Percentiles rank a stretch among this genome's conserved stretches.
Conservation (phyloP, 2,329 filamentous ascomycete species). For the Clonostachys rosea region DNA sequence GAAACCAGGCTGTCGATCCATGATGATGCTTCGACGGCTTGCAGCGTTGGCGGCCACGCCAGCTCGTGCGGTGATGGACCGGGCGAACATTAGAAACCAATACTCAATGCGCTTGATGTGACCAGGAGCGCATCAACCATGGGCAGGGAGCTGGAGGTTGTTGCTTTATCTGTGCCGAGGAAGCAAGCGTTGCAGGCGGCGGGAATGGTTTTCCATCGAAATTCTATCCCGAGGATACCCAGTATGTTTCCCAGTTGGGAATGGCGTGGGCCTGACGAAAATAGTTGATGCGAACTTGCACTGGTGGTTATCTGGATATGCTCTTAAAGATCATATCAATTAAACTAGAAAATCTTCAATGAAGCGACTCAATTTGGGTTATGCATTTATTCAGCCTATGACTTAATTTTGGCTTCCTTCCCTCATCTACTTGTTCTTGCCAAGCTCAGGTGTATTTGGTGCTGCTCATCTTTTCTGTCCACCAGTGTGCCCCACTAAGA, state of each 20-base stretch:
- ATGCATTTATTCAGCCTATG: too few relatives aligned
- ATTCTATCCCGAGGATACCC: slow-evolving; percentile 17
- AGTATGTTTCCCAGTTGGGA: not conserved
- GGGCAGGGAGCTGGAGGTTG: slow-evolving; percentile 1
- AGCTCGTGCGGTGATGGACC: slow-evolving; percentile 47
- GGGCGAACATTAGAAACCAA: slow-evolving; percentile 50
- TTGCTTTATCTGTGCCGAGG: slow-evolving; percentile 1
- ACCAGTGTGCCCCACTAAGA: too few relatives aligned
- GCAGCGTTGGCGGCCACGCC: slow-evolving; percentile 42
- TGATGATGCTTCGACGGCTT: slow-evolving; percentile 41
- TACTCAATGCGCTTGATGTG: slow-evolving; percentile 25
- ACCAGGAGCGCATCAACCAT: slow-evolving; percentile 23
- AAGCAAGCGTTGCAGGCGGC: slow-evolving; percentile 4
- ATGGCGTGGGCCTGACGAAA: too few relatives aligned
- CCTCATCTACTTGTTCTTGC: too few relatives aligned
- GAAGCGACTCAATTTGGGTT: too few relatives aligned
- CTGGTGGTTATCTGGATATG: too few relatives aligned
- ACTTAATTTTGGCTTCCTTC: too few relatives aligned
- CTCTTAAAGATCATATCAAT: too few relatives aligned
- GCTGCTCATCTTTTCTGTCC: too few relatives aligned
- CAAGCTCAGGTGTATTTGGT: too few relatives aligned
- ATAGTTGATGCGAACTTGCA: too few relatives aligned
- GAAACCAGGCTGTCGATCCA: slow-evolving; percentile 74
- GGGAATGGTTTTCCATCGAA: slow-evolving; percentile 25
- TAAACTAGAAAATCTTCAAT: too few relatives aligned